phyloP scores from a whole-genome alignment of 352 stramenopile genomes.

The Phytophthora syringae region DNA sequence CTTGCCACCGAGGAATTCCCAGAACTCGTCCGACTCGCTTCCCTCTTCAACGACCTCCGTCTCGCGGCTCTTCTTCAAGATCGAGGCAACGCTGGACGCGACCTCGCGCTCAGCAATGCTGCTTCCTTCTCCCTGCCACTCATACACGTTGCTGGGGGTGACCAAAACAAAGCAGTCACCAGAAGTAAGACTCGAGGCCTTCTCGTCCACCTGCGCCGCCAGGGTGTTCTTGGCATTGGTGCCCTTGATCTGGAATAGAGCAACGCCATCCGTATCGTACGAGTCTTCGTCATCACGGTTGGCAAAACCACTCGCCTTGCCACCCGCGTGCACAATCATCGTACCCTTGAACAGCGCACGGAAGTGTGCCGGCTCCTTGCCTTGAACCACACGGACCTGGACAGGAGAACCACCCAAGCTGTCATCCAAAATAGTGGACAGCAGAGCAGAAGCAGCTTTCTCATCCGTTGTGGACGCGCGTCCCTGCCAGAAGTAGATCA shows the following conservation, averaged over 20 bases:
- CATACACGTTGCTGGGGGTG: constrained; percentile 72
- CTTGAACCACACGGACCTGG: constrained; percentile 88
- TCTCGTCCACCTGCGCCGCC: constrained; percentile 80
- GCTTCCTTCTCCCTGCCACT: constrained; percentile 79
- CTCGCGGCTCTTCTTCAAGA: constrained; percentile 63
- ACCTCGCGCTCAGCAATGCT: constrained; percentile 70
- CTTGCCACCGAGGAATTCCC: constrained; percentile 86
- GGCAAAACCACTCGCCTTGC: constrained; percentile 89
- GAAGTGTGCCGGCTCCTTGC: constrained; percentile 90
- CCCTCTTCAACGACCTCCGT: constrained; percentile 62
- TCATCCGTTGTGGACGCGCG: constrained; percentile 87
- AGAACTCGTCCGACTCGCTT: constrained; percentile 81
- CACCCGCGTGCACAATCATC: constrained; percentile 91
- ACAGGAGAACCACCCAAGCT: constrained; percentile 83
- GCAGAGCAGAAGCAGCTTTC: constrained; percentile 76
- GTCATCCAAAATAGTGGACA: constrained; percentile 83
- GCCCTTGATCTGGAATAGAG: constrained; percentile 92
- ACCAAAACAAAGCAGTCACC: constrained; percentile 89
- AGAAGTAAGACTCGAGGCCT: constrained; percentile 87
- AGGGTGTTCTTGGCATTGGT: constrained; percentile 88
- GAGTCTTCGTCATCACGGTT: constrained; percentile 85
- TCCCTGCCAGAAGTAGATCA: constrained; percentile 95
- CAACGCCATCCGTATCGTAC: constrained; percentile 87
- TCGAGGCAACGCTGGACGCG: constrained; percentile 61
- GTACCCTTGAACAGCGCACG: constrained; percentile 90